Evolutionary conservation across 768 basidiomycete species (phyloP).

Genomic region (Boletus insuetus): DNA sequence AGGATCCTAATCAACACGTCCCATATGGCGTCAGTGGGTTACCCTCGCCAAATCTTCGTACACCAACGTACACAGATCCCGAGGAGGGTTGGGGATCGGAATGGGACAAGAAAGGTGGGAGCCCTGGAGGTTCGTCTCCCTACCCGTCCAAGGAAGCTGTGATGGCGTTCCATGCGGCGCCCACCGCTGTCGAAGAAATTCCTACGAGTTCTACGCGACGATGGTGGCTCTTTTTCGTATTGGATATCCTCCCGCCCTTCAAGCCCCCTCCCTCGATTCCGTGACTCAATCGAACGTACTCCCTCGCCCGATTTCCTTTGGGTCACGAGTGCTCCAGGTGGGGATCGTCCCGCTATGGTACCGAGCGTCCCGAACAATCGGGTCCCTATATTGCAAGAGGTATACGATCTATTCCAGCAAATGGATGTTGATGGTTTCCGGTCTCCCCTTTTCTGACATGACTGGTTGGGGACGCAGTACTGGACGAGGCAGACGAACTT

Average conservation of each 20-base stretch:
- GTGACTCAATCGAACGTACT: slow-evolving; percentile 26
- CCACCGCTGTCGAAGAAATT: slow-evolving; percentile 77
- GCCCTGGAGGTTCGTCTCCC: slow-evolving; percentile 28
- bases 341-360: background rate
- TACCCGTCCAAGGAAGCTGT: slow-evolving; percentile 48
- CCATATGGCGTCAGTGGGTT: slow-evolving; percentile 55
- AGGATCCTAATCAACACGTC: slow-evolving; percentile 42
- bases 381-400: slow-evolving; percentile 8
- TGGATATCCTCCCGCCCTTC: slow-evolving; percentile 26
- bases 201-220: slow-evolving; percentile 77
- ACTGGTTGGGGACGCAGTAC: slow-evolving; percentile 37
- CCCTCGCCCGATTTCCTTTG: slow-evolving; percentile 33
- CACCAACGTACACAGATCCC: slow-evolving; percentile 39
- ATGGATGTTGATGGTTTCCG: slow-evolving; percentile 46
- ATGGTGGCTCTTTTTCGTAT: slow-evolving; percentile 82
- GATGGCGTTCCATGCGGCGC: slow-evolving; percentile 62
- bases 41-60: slow-evolving; percentile 42
- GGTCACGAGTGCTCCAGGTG: background rate
- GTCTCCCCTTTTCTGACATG: slow-evolving; percentile 27
- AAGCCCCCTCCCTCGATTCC: slow-evolving; percentile 13
- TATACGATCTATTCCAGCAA: slow-evolving; percentile 37
- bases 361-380: no score
- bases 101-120: slow-evolving; percentile 54
- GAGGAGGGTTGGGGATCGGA: slow-evolving; percentile 60
- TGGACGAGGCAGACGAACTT: slow-evolving; percentile 31